Evolutionary conservation across 148 eudicot genomes (phyloP).

Genomic region (Heliosperma pusillum): DNA sequence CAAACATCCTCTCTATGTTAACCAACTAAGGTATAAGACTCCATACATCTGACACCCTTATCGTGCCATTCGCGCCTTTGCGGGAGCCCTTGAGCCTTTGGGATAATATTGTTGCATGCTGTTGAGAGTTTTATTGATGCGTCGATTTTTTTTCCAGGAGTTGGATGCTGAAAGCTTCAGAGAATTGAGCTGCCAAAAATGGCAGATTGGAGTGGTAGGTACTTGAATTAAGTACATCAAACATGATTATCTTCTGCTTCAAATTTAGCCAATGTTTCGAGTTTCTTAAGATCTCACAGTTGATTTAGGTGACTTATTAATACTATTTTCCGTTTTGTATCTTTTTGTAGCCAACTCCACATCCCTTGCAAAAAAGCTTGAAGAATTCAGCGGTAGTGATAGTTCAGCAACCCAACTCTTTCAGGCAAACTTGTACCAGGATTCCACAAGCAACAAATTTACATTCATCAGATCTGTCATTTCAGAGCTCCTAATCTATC

Average conservation of each 20-base stretch:
- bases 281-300: neutral
- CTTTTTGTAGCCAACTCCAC: slow-evolving; percentile 53
- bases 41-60: no score
- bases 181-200: slow-evolving; percentile 57
- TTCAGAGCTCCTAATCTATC: neutral
- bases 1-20: no score
- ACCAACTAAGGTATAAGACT: no score
- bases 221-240: neutral
- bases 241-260: neutral
- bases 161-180: slow-evolving; percentile 78
- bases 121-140: neutral
- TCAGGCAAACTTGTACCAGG: slow-evolving; percentile 17
- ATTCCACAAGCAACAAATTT: slow-evolving; percentile 6
- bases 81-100: no score
- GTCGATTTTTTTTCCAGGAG: slow-evolving; percentile 44
- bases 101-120: neutral
- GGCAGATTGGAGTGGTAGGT: slow-evolving; percentile 98
- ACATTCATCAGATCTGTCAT: slow-evolving; percentile 18
- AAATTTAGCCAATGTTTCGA: neutral
- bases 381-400: slow-evolving; percentile 58
- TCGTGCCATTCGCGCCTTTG: no score
- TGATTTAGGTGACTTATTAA: neutral
- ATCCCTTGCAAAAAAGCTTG: slow-evolving; percentile 30
- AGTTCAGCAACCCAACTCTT: slow-evolving; percentile 74
- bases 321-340: neutral